phyloP scores from a whole-genome alignment of 805 yeast genomes.

The Candida silvatica region DNA sequence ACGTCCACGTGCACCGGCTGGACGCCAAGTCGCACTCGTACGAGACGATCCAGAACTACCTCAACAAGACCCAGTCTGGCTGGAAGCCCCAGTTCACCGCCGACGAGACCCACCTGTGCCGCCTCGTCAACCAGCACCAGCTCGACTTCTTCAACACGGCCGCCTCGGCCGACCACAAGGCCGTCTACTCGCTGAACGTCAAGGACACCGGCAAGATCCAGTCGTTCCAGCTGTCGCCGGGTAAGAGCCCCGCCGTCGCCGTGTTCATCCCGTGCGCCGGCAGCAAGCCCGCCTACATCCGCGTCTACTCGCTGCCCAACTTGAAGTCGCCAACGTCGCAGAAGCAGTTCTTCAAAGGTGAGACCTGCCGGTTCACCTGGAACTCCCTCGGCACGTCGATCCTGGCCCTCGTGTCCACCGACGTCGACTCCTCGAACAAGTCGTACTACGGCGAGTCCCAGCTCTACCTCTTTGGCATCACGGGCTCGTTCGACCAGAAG shows the following conservation, averaged over 20 bases:
- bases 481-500: conserved; percentile 85
- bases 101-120: conserved; percentile 67
- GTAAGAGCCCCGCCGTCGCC: conserved; percentile 83
- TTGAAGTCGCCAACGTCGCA: conserved; percentile 71
- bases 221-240: conserved; percentile 68
- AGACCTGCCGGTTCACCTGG: conserved; percentile 88
- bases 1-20: conserved; percentile 70
- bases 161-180: conserved; percentile 28
- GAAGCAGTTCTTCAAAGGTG: conserved; percentile 93
- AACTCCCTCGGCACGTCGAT: conserved; percentile 90
- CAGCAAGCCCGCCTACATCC: conserved; percentile 86
- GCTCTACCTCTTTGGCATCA: conserved; percentile 81
- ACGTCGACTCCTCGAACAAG: conserved; percentile 88
- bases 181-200: conserved; percentile 51
- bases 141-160: conserved; percentile 56
- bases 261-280: conserved; percentile 79
- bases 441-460: conserved; percentile 96
- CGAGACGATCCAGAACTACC: conserved; percentile 37
- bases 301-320: conserved; percentile 74
- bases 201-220: conserved; percentile 39
- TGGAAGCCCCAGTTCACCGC: conserved; percentile 90
- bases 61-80: conserved; percentile 76
- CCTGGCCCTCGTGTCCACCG: conserved; percentile 89
- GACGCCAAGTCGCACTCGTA: conserved; percentile 11
- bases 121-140: conserved; percentile 42